A percentile compares a stretch with the other conserved stretches of the same genome.
phyloP scores from a whole-genome alignment of 768 basidiomycete genomes.

The Exidia glandulosa region DNA sequence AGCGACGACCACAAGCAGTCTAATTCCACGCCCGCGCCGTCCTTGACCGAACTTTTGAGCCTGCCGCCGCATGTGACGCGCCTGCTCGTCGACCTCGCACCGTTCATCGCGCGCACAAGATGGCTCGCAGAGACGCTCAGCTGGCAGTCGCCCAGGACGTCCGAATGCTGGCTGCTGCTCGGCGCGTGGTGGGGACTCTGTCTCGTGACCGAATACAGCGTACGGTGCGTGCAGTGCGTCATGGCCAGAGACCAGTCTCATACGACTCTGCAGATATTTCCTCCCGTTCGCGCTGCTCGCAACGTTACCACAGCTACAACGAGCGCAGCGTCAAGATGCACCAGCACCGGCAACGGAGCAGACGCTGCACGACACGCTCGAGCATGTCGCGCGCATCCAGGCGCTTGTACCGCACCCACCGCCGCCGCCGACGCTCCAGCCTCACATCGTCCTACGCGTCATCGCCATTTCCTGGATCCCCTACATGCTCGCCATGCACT shows the following conservation, averaged over 20 bases:
- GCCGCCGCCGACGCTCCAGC: conserved; percentile 16
- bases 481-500: conserved; percentile 53
- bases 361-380: conserved; percentile 40
- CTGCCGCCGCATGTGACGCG: conserved; percentile 51
- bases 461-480: conserved; percentile 47
- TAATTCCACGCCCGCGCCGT: neutral
- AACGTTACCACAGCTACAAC: conserved; percentile 22
- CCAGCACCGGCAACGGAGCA: conserved; percentile 40
- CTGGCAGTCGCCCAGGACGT: conserved; percentile 44
- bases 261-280: conserved; percentile 39
- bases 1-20: neutral
- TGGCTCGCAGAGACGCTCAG: conserved; percentile 36
- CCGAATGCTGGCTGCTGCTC: conserved; percentile 56
- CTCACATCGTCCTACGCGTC: conserved; percentile 39
- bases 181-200: conserved; percentile 71
- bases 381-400: conserved; percentile 58
- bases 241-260: neutral
- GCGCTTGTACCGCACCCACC: conserved; percentile 36
- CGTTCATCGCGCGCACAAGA: conserved; percentile 35
- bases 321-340: conserved; percentile 8
- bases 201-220: conserved; percentile 38
- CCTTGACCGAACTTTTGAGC: neutral
- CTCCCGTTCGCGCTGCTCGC: conserved; percentile 43
- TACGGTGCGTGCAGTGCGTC: conserved; percentile 33
- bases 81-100: conserved; percentile 52